Percentiles rank a stretch among this genome's conserved stretches.
Conservation (phyloP, 1,284 basidiomycete genomes). For the Fomitiporia mediterranea region DNA sequence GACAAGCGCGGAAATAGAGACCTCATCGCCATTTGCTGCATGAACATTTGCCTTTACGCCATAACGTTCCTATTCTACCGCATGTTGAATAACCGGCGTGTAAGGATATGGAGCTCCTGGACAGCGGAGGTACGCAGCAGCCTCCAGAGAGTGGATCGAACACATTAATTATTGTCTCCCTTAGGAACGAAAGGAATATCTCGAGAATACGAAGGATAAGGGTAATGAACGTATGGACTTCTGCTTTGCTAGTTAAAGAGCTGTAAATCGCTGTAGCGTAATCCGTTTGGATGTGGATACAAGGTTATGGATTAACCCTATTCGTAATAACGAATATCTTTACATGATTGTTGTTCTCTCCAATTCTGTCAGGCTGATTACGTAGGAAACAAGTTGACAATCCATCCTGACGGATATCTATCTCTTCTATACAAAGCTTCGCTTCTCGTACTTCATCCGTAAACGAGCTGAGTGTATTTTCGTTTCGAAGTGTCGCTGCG, state of each 20-base stretch:
- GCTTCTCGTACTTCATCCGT: neutral
- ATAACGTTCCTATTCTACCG: slow-evolving; percentile 52
- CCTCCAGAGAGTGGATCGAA: neutral
- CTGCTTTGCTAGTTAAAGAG: slow-evolving; percentile 48
- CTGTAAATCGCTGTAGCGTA: neutral
- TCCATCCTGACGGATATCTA: neutral
- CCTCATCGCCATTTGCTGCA: slow-evolving; percentile 39
- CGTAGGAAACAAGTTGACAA: neutral
- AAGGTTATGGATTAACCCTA: neutral
- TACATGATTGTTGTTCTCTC: neutral
- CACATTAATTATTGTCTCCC: neutral
- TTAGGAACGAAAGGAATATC: slow-evolving; percentile 52
- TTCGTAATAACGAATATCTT: slow-evolving; percentile 7
- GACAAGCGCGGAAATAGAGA: slow-evolving; percentile 43
- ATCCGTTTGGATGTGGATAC: too few relatives aligned
- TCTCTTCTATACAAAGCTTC: slow-evolving; percentile 8
- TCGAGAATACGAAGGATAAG: slow-evolving; percentile 52
- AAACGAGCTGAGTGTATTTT: slow-evolving; percentile 33
- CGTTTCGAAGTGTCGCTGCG: slow-evolving; percentile 52
- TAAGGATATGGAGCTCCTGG: slow-evolving; percentile 49
- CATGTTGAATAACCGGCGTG: slow-evolving; percentile 45
- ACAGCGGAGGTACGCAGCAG: slow-evolving; percentile 39
- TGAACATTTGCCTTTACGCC: slow-evolving; percentile 49
- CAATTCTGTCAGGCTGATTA: slow-evolving; percentile 6
- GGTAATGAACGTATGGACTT: slow-evolving; percentile 57